phyloP scores from a whole-genome alignment of 495 filamentous ascomycete genomes.

The Xylaria longipes region DNA sequence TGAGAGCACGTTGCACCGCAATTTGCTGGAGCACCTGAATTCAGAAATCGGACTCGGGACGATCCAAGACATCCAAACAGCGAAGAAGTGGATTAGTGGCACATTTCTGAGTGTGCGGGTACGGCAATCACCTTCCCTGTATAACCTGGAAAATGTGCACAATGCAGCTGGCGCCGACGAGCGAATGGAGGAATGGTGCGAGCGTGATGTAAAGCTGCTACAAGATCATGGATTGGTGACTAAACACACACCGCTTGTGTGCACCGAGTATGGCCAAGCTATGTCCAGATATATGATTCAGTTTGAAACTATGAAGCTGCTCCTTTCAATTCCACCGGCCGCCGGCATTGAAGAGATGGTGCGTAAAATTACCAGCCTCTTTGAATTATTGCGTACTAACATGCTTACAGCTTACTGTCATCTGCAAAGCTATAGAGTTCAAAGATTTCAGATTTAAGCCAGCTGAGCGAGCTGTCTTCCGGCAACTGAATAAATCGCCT shows the following conservation, averaged over 20 bases:
- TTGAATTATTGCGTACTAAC: conserved; percentile 42
- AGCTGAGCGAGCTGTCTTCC: conserved; percentile 76
- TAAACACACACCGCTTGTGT: conserved; percentile 56
- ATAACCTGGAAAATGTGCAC: conserved; percentile 59
- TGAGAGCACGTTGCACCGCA: conserved; percentile 87
- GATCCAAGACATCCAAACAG: conserved; percentile 71
- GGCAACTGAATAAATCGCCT: conserved; percentile 77
- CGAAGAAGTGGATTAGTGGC: conserved; percentile 81
- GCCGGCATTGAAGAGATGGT: conserved; percentile 75
- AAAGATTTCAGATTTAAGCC: conserved; percentile 70
- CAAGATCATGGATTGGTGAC: conserved; percentile 66
- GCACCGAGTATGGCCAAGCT: conserved; percentile 81
- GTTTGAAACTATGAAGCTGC: conserved; percentile 85
- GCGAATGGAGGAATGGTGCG: conserved; percentile 79
- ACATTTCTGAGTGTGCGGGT: conserved; percentile 90
- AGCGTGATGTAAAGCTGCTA: conserved; percentile 75
- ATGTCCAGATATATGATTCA: conserved; percentile 94
- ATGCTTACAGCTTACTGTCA: conserved; percentile 60
- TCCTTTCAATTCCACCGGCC: conserved; percentile 67
- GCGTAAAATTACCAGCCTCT: conserved; percentile 41
- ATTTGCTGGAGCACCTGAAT: conserved; percentile 92
- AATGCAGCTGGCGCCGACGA: conserved; percentile 66
- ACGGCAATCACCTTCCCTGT: conserved; percentile 78
- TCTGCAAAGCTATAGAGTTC: conserved; percentile 73
- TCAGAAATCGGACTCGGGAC: conserved; percentile 90